phyloP scores from a whole-genome alignment of 108 stramenopile species.

The Thalassiosira profunda region DNA sequence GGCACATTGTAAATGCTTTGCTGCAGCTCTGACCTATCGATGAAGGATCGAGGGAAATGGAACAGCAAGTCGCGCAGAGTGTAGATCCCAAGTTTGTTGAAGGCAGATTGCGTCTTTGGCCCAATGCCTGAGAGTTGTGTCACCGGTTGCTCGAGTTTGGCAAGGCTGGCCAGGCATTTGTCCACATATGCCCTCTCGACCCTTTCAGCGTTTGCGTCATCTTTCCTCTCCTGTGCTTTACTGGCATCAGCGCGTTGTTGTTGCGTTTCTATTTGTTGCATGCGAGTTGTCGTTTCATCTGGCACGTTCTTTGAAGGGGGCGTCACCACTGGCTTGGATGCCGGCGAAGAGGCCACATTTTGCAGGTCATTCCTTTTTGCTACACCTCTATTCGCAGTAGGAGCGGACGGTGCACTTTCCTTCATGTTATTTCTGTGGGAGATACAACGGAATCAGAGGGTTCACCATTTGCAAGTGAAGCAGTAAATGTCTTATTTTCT shows the following conservation, averaged over 20 bases:
- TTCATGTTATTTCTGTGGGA: not conserved
- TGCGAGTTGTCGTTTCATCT: not conserved
- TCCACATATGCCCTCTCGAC: slow-evolving; percentile 21
- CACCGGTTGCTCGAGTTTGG: slow-evolving; percentile 28
- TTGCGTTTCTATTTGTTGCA: not conserved
- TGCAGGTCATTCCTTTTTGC: not conserved
- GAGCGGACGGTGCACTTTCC: not conserved
- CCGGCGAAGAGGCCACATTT: not conserved
- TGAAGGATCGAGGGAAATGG: slow-evolving; percentile 33
- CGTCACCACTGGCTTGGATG: not conserved
- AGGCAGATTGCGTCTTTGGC: slow-evolving; percentile 22
- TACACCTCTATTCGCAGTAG: not conserved
- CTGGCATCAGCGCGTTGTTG: not conserved
- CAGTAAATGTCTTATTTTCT: not conserved
- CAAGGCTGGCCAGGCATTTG: slow-evolving; percentile 6
- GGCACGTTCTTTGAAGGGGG: slow-evolving; percentile 2
- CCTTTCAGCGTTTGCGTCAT: not conserved
- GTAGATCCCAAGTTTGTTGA: slow-evolving; percentile 26
- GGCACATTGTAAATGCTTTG: slow-evolving; percentile 3
- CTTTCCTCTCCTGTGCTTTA: not conserved
- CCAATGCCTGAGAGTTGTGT: slow-evolving; percentile 25
- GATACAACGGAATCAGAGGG: not conserved
- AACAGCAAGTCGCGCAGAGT: slow-evolving; percentile 35
- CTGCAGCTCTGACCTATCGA: slow-evolving; percentile 25
- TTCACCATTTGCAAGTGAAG: too few relatives aligned